Evolutionary conservation across 108 stramenopile genomes (phyloP).

Genomic region (Schizochytrium sp.): DNA sequence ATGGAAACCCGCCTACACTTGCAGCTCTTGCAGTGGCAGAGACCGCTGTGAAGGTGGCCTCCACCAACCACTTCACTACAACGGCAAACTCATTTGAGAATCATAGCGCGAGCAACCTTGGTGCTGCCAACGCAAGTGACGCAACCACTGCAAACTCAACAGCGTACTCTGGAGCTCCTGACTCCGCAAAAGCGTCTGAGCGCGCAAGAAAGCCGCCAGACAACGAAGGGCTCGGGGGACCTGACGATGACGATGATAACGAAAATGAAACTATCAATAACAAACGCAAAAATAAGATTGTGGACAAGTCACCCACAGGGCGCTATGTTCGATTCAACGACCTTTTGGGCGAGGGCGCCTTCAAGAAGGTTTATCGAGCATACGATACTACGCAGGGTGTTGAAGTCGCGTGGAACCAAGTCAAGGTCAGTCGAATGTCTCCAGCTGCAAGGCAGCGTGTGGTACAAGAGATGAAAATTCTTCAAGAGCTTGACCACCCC

Average conservation of each 20-base stretch:
- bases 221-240: background rate
- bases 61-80: conserved; percentile 2
- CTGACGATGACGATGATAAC: conserved; percentile 18
- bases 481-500: conserved; percentile 76
- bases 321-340: conserved; percentile 95
- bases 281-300: conserved; percentile 77
- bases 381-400: conserved; percentile 26
- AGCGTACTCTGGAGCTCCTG: background rate
- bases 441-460: conserved; percentile 72
- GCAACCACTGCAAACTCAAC: background rate
- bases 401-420: conserved; percentile 63
- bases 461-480: conserved; percentile 92
- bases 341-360: conserved; percentile 92
- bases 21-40: conserved; percentile 18
- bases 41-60: conserved; percentile 14
- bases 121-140: background rate
- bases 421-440: conserved; percentile 40
- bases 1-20: background rate
- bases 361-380: conserved; percentile 86
- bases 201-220: background rate
- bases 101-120: background rate
- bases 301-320: conserved; percentile 87
- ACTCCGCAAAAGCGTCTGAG: background rate
- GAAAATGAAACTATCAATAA: background rate
- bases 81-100: background rate